phyloP scores from a whole-genome alignment of 805 yeast species.

The Kuraishia cidri region DNA sequence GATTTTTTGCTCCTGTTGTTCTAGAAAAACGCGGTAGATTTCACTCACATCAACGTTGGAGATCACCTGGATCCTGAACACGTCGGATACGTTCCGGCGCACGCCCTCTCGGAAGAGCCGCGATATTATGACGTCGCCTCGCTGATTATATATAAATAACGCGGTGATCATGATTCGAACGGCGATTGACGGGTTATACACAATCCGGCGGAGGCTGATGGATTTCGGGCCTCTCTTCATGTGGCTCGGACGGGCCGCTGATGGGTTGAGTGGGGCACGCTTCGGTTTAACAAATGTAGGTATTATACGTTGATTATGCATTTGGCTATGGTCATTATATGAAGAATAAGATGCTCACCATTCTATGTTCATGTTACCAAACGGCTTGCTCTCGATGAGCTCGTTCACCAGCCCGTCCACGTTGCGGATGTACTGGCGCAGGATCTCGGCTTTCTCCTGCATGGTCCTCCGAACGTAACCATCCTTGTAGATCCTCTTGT shows the following conservation, averaged over 20 bases:
- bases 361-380: slow-evolving; percentile 35
- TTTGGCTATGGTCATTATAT: no score
- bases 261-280: background rate
- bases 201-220: no score
- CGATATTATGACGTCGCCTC: slow-evolving; percentile 80
- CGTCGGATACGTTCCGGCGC: slow-evolving; percentile 72
- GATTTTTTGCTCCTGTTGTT: no score
- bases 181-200: no score
- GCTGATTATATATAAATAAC: slow-evolving; percentile 63
- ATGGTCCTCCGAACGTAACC: slow-evolving; percentile 25
- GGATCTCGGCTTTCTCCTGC: slow-evolving; percentile 31
- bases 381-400: slow-evolving; percentile 34
- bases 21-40: no score
- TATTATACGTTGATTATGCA: no score
- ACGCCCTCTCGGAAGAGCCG: slow-evolving; percentile 68
- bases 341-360: no score
- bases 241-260: no score
- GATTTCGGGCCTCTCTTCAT: no score
- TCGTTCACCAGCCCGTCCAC: slow-evolving; percentile 39
- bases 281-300: background rate
- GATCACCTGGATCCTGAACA: slow-evolving; percentile 88
- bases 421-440: slow-evolving; percentile 31
- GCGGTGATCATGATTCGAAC: slow-evolving; percentile 64
- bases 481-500: slow-evolving; percentile 8
- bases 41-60: slow-evolving; percentile 39